Evolutionary conservation across 768 basidiomycete genomes (phyloP), one percentile per base, ranked within the genome.

Genomic region (Rhizopogon vesiculosus): DNA sequence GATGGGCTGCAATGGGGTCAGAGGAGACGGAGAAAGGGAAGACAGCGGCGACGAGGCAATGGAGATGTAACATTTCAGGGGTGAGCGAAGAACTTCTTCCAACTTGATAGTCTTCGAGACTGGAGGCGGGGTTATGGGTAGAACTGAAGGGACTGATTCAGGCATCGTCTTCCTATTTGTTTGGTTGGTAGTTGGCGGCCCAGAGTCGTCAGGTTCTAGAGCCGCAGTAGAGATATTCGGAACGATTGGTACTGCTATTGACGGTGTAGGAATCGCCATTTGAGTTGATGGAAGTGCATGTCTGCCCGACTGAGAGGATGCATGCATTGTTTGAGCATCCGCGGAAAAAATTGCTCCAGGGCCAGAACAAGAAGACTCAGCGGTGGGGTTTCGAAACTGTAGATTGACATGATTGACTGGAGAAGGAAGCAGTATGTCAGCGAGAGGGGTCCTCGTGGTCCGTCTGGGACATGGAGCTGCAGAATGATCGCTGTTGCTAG

Each of bases 91-190:
- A 25, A 53, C 40, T 38, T 69, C 63, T 35, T 67, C 61, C 31
- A 46, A 50, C 56, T 67, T 65, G 48, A 57, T 56, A 18, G 51
- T 46, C 29, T 58, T 65, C 6, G 56, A 51, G 10, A 45, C 15
- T 19, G n/a, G 19, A 16, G 8, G 46, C 8, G 19, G 33, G 19
- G 33, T 7, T 4, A 16, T 35, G 2, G 35, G 19, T 25, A 7
- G 18, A 19, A 2, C 31, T 8, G 4, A 8, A 29, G 16, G 28
- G 9, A 7, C 35, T 10, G 35, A 49, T 49, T 49, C 48, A 15
- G 18, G 19, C 6, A 16, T 49, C 15, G 16, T 49, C 35, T 15
- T 48, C 18, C 35, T 22, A 38, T 22, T 7, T 38, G 19, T 42
- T 12, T 22, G 19, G 19, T 49, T 38, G 19, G 33, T 8, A 49